A percentile compares a stretch with the other conserved stretches of the same genome.
Conservation (phyloP, 768 basidiomycete genomes). For the Sporobolomyces phaffii region DNA sequence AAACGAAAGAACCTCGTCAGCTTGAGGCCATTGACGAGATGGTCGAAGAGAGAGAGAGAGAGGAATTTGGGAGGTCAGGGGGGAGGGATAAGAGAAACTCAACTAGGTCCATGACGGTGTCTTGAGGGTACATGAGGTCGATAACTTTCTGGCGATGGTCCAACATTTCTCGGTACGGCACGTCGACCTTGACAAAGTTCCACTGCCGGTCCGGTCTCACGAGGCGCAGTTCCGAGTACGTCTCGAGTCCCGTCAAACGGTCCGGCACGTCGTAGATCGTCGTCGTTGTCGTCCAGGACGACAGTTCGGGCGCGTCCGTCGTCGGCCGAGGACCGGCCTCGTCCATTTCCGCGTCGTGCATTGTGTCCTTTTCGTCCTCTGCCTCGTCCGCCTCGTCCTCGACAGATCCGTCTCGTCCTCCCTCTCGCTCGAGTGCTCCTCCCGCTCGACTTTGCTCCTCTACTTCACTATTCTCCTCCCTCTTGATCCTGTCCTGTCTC, state of each 20-base stretch:
- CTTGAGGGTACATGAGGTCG: conserved; percentile 67
- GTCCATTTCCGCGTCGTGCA: conserved; percentile 15
- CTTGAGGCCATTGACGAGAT: too few relatives aligned
- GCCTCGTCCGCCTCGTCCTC: too few relatives aligned
- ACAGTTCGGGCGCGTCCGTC: too few relatives aligned
- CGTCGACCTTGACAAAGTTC: conserved; percentile 89
- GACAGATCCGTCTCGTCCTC: too few relatives aligned
- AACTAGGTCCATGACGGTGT: conserved; percentile 87
- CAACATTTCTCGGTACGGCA: conserved; percentile 63
- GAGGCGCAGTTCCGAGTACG: conserved; percentile 66
- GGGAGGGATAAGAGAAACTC: conserved; percentile 41
- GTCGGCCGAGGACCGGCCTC: background rate
- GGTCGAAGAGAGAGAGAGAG: too few relatives aligned
- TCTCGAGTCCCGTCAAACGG: conserved; percentile 69
- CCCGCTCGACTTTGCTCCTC: conserved; percentile 34
- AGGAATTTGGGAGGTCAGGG: too few relatives aligned
- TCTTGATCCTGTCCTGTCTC: conserved; percentile 39
- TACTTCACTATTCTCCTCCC: conserved; percentile 44
- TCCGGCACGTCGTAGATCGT: conserved; percentile 76
- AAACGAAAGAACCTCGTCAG: too few relatives aligned
- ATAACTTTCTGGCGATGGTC: conserved; percentile 60
- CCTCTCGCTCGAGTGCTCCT: too few relatives aligned
- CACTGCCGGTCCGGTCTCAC: conserved; percentile 74
- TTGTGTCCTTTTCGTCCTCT: too few relatives aligned
- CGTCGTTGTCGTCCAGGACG: background rate